Percentiles rank a stretch among this genome's conserved stretches.
Evolutionary conservation across 176 grass and related monocot species (phyloP).

Genomic region (Cymbopogon citratus): DNA sequence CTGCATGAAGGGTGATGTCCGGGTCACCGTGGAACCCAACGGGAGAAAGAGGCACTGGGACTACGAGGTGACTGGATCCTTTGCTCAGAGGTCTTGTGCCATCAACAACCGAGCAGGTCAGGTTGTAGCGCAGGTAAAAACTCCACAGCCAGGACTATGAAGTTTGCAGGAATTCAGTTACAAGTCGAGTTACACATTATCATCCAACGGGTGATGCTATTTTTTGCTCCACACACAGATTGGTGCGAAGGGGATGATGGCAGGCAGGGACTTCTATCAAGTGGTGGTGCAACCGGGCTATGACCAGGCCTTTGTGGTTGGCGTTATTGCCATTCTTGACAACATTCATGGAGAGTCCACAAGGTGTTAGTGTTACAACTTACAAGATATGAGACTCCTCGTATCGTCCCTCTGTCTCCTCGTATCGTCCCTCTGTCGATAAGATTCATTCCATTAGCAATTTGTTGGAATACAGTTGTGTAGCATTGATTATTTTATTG

Average conservation of each 20-base stretch:
- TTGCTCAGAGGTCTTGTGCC: conserved; percentile 59
- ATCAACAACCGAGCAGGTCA: conserved; percentile 59
- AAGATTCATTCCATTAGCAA: neutral
- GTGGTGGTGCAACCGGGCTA: conserved; percentile 78
- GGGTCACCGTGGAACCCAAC: conserved; percentile 50
- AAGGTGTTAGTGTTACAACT: conserved; percentile 41
- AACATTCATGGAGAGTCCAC: conserved; percentile 86
- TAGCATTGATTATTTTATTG: conserved; percentile 9
- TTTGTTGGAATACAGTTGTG: conserved; percentile 7
- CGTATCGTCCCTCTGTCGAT: neutral
- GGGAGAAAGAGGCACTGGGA: conserved; percentile 55
- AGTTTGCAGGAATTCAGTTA: neutral
- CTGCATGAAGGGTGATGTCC: conserved; percentile 43
- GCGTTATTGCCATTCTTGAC: conserved; percentile 82
- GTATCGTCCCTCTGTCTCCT: too few relatives aligned
- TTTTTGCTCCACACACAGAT: conserved; percentile 39
- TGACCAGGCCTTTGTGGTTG: conserved; percentile 82
- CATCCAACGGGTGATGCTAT: neutral
- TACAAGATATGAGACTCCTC: neutral
- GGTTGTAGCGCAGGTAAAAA: conserved; percentile 64
- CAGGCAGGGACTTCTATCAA: conserved; percentile 71
- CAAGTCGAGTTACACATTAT: neutral
- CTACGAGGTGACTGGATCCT: conserved; percentile 78
- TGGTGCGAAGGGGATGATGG: conserved; percentile 63
- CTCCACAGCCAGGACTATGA: neutral